Base-by-base conservation (phyloP, 768 basidiomycete genomes). In the Pulveroboletus sp. region DNA sequence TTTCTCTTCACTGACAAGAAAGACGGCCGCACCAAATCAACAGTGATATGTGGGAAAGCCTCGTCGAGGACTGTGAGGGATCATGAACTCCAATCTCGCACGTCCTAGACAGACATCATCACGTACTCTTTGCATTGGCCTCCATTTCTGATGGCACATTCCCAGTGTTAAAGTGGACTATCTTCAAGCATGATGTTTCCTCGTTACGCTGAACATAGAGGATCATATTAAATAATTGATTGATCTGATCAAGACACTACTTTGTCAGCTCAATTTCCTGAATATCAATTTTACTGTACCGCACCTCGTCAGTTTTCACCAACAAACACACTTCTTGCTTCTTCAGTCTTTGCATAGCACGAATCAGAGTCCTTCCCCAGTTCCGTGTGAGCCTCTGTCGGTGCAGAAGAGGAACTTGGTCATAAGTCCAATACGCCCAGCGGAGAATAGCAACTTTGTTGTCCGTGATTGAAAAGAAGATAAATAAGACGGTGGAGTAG, bases 71-170 rank as follows among this genome's bases (percentile, higher is more conserved):
- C 76, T 79, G 47, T 18, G 6, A 47, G 3, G 6, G 5, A 32
- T 26, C 33, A 39, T 62, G 10, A 55, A 17, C 17, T 7, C 7
- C 24, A 1, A 24, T 11, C 21, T 13, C 11, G 24, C 18, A 42
- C 8, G 11, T 4, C 24, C 8, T 6, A 42, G 15, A 28, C 24
- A 17, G 39, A 21, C 5, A 11, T 13, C 2, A 27, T 35, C 18
- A 60, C 71, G 21, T 45, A 81, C 82, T 81, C 61, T 80, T 84
- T 30, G 77, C 73, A 58, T 88, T 89, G 5, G 84, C 83, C 61
- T 83, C 85, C 57, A 89, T 66, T 58, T 89, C 87, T 0, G 82
- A 82, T 1, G 86, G 86, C 24, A 82, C 71, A 28, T 77, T 78
- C 21, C 67, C 71, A 26, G 81, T 75, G 49, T 76, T 72, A 57